Conservation (phyloP, 495 filamentous ascomycete species). For the Hypoxylon lenormandii region DNA sequence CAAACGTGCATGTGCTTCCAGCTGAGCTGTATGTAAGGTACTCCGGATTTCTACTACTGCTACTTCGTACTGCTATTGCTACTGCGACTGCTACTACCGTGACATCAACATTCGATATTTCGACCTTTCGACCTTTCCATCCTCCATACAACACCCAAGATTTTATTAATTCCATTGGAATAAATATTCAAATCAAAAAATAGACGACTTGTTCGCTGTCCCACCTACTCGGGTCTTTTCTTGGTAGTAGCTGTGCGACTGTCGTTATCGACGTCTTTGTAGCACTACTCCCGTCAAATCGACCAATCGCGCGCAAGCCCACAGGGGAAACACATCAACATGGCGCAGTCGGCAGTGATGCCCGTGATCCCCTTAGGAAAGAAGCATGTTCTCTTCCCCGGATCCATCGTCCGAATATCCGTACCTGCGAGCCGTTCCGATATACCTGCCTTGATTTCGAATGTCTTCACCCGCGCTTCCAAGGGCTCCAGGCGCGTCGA, state of each 20-base stretch:
- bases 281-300: not conserved
- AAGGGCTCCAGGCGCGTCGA: conserved; percentile 72
- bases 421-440: conserved; percentile 80
- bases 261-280: not conserved
- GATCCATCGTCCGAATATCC: conserved; percentile 79
- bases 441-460: conserved; percentile 81
- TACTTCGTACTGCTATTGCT: too few relatives aligned
- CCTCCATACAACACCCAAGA: conserved; percentile 9
- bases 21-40: conserved; percentile 2
- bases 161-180: not conserved
- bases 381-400: conserved; percentile 81
- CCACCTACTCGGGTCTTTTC: conserved; percentile 13
- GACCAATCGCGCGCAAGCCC: conserved; percentile 33
- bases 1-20: conserved; percentile 8
- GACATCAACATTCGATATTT: conserved; percentile 36
- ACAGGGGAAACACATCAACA: conserved; percentile 34
- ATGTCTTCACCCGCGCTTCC: conserved; percentile 74
- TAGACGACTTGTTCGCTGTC: conserved; percentile 6
- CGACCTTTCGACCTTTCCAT: not conserved
- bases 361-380: conserved; percentile 81
- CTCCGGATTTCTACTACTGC: too few relatives aligned
- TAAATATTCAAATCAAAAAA: not conserved
- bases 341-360: conserved; percentile 61
- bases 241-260: conserved; percentile 1
- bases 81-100: not conserved